A percentile compares a stretch with the other conserved stretches of the same genome.
phyloP scores from a whole-genome alignment of 192 early-diverging fungal genomes.

The Dimargaris cristalligena region DNA sequence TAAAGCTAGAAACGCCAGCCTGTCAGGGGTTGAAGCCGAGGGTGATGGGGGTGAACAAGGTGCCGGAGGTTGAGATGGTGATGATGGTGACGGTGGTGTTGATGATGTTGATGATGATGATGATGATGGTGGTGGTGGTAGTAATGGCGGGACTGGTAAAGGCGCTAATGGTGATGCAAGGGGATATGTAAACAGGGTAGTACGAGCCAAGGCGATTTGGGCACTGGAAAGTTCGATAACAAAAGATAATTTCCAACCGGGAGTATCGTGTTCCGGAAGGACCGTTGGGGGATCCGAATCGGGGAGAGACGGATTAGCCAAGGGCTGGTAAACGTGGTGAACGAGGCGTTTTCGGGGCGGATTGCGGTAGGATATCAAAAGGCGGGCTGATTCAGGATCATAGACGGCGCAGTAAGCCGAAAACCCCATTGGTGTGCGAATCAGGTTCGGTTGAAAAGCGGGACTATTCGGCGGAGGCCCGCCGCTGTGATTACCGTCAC shows the following conservation, averaged over 20 bases:
- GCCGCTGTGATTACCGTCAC: neutral
- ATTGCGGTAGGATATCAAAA: conserved; percentile 3
- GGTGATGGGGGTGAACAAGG: too few species aligned
- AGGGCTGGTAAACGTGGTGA: conserved; percentile 2
- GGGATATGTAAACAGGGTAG: neutral
- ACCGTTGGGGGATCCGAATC: neutral
- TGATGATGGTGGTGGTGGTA: too few species aligned
- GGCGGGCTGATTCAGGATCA: neutral
- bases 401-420: neutral
- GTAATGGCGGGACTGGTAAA: too few species aligned
- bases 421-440: neutral
- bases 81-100: too few species aligned
- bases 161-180: too few species aligned
- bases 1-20: too few species aligned
- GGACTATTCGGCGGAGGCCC: neutral
- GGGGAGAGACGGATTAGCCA: neutral
- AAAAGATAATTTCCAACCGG: neutral
- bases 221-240: neutral
- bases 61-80: too few species aligned
- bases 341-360: neutral
- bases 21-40: too few species aligned
- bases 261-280: neutral
- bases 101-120: too few species aligned
- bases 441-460: too few species aligned
- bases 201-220: neutral